Evolutionary conservation across 2,329 filamentous ascomycete species (phyloP).

Genomic region (Sclerotinia sclerotiorum): DNA sequence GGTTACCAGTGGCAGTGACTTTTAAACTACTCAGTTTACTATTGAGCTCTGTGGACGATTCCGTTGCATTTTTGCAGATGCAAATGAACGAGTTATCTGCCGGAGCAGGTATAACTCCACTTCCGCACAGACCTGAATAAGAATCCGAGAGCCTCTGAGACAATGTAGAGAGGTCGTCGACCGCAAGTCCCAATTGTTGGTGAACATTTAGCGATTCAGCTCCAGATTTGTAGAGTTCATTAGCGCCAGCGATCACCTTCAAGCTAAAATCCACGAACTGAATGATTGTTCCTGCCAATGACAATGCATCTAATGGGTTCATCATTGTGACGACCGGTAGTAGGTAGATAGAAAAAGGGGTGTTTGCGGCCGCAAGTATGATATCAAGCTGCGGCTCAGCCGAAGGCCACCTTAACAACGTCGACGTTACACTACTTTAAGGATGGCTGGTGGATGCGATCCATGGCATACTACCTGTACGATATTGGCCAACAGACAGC

Average conservation of each 20-base stretch:
- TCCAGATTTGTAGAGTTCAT: conserved; percentile 22
- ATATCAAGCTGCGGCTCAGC: background rate
- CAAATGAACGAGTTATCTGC: background rate
- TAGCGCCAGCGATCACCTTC: conserved; percentile 23
- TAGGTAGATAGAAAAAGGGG: background rate
- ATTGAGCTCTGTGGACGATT: background rate
- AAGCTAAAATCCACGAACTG: conserved; percentile 29
- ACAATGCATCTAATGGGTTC: conserved; percentile 23
- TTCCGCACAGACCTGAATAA: background rate
- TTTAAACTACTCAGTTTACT: background rate
- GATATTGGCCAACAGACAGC: background rate
- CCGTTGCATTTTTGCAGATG: background rate
- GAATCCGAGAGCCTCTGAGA: conserved; percentile 3
- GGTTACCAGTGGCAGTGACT: background rate
- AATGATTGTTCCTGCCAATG: conserved; percentile 23
- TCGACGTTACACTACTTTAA: background rate
- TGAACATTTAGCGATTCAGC: conserved; percentile 16
- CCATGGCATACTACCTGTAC: background rate
- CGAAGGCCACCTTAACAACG: no score
- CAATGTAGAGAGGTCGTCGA: conserved; percentile 13
- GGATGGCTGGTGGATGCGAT: background rate
- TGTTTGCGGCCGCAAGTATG: background rate
- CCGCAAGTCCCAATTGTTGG: conserved; percentile 16
- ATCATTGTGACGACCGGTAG: background rate
- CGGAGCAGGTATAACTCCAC: background rate